Percentiles rank a stretch among this genome's conserved stretches.
Evolutionary conservation across 1,284 basidiomycete species (phyloP).

Genomic region (Ustilago cynodontis): DNA sequence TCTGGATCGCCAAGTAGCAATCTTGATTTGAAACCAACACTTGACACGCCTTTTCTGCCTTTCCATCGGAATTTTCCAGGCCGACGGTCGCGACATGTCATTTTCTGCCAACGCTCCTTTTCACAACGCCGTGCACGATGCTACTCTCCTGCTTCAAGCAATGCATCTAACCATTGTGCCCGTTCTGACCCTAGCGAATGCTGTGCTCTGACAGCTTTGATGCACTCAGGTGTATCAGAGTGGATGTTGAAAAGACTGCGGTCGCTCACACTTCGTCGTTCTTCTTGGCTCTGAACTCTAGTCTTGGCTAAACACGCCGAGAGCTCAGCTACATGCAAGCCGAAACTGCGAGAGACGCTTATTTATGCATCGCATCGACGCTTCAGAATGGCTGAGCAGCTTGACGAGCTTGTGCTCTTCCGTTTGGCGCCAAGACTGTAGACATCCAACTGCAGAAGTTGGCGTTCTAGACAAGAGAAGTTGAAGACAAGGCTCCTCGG

Average conservation of each 20-base stretch:
- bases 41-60: neutral
- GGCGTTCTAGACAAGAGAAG: neutral
- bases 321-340: neutral
- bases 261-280: neutral
- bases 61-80: neutral
- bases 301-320: neutral
- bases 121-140: neutral
- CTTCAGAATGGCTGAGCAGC: neutral
- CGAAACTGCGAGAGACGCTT: neutral
- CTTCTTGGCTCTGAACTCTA: neutral
- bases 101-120: slow-evolving; percentile 25
- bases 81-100: slow-evolving; percentile 47
- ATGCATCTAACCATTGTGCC: too few relatives aligned
- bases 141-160: too few relatives aligned
- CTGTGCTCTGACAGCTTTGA: too few relatives aligned
- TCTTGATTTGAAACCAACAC: slow-evolving; percentile 23
- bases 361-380: neutral
- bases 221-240: neutral
- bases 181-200: too few relatives aligned
- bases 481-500: neutral
- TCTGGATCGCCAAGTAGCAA: slow-evolving; percentile 1
- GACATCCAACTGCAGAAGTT: neutral
- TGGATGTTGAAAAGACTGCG: neutral
- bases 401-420: neutral
- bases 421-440: neutral